Evolutionary conservation across 1,139 yeast genomes (phyloP), one percentile per base, ranked within the genome.

Genomic region (Geotrichum europaeum): DNA sequence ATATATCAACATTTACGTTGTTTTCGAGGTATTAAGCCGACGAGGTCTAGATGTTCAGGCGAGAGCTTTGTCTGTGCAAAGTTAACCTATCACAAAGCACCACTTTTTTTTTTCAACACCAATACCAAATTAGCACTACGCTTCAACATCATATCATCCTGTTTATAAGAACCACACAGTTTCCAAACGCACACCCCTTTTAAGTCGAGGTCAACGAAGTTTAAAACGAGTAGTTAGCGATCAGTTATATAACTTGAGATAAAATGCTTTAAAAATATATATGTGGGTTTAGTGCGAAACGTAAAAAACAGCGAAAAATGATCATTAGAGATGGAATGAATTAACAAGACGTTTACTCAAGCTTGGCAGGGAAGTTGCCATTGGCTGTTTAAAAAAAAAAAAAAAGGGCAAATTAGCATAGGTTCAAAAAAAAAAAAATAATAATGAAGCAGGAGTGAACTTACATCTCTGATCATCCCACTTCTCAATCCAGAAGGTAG

Each of bases 401-500:
- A 56, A 25, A 43, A 59, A 15, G 56, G 22, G 5, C 25, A 30
- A 47, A 51, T 60, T 61, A 63, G 55, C 49, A 30, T 24, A 13
- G 18, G 24, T 53, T 22, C 25, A 43, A 30, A 15, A 34, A 36
- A 13, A 5, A 47, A 13, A 51, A 15, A 52, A 40, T 28, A 24
- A 28, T n/a, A 49, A 45, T 15, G 34, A 40, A 22, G 6, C 40
- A 71, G 76, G 79, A 76, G 75, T 78, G 68, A 30, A 56, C 63
- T 15, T 53, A 61, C 63, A 54, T 80, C 97, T 89, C 82, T 91
- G 97, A 72, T 87, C 97, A 75, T 94, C 95, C 98, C 98, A 94
- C 78, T 81, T 89, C 75, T 87, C 96, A 69, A 88, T 83, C 97
- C 97, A 91, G 72, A 86, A 86, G 61, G 84, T 81, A 65, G 99